Base-by-base conservation (phyloP, 768 basidiomycete genomes). In the Pulveroboletus sp. region DNA sequence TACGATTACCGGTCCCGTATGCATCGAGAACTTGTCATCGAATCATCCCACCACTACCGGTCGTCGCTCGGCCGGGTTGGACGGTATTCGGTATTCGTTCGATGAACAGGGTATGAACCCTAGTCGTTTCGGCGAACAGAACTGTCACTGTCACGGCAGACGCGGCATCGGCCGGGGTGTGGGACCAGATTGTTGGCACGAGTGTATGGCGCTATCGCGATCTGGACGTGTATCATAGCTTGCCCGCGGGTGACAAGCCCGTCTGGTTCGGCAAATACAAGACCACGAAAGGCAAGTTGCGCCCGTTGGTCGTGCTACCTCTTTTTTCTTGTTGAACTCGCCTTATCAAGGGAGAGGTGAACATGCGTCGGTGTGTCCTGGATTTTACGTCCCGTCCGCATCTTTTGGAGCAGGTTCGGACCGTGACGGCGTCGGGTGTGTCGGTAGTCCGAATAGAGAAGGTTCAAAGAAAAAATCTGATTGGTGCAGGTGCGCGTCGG, bases 341-440 rank as follows among this genome's bases (percentile, higher is more conserved):
- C 27, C 9, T 11, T 2, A 33, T 36, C 35, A 36, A 36, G 17
- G 35, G 35, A 11, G 35, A 32, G 29, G 6, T 24, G n/a, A 14
- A 21, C 60, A 62, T 48, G 60, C 47, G 54, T 57, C 57, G 58
- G 61, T 29, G 58, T 31, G 58, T 43, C 54, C 45, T 49, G 44
- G 29, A 45, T 47, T 62, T 60, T 62, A 61, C 60, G 60, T 61
- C 49, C 36, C 31, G 2, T 29, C 12, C 8, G 2, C 8, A 7
- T 29, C 27, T 5, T 9, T 2, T 46, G 20, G 27, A 50, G 14
- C 36, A 37, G 32, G 35, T 21, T 27, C 20, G 51, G 42, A 4
- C 43, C 35, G 39, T 11, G 23, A 34, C 45, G 16, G 40, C 29
- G 57, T n/a, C n/a, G 43, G 25, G 31, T 23, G 27, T 40, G 41